A percentile compares a stretch with the other conserved stretches of the same genome.
Conservation (phyloP, 768 basidiomycete species). For the Lactifluus hygrophoroides region DNA sequence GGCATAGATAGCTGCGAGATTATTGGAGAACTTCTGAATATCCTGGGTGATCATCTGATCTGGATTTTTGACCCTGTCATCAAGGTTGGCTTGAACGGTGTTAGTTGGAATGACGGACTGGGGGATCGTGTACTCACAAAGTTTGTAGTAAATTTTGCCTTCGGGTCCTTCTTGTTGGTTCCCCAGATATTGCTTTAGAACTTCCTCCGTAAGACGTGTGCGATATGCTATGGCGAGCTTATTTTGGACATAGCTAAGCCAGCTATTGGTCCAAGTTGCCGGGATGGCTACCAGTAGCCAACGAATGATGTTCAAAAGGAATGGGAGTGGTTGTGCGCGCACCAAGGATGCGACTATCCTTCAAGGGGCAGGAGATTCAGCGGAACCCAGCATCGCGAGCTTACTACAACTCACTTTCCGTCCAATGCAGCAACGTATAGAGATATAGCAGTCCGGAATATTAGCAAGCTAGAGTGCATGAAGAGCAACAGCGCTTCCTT, state of each 20-base stretch:
- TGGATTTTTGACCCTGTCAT: conserved; percentile 92
- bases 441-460: conserved; percentile 86
- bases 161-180: conserved; percentile 53
- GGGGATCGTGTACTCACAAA: conserved; percentile 43
- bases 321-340: conserved; percentile 67
- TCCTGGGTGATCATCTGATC: conserved; percentile 98
- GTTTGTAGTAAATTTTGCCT: conserved; percentile 89
- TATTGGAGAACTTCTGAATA: conserved; percentile 84
- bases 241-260: conserved; percentile 89
- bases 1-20: conserved; percentile 88
- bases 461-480: conserved; percentile 82
- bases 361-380: too few species aligned
- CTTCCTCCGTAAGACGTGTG: conserved; percentile 75
- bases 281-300: conserved; percentile 93
- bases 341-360: conserved; percentile 96
- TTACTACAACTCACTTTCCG: conserved; percentile 49
- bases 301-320: conserved; percentile 75
- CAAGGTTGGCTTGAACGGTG: conserved; percentile 62
- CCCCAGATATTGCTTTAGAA: conserved; percentile 79
- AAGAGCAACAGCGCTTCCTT: conserved; percentile 82
- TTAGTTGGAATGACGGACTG: background rate
- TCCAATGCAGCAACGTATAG: conserved; percentile 92
- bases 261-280: conserved; percentile 88
- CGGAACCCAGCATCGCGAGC: background rate
- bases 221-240: conserved; percentile 87